Base-by-base conservation (phyloP, 257 asterid species). In the Handroanthus guayacan region DNA sequence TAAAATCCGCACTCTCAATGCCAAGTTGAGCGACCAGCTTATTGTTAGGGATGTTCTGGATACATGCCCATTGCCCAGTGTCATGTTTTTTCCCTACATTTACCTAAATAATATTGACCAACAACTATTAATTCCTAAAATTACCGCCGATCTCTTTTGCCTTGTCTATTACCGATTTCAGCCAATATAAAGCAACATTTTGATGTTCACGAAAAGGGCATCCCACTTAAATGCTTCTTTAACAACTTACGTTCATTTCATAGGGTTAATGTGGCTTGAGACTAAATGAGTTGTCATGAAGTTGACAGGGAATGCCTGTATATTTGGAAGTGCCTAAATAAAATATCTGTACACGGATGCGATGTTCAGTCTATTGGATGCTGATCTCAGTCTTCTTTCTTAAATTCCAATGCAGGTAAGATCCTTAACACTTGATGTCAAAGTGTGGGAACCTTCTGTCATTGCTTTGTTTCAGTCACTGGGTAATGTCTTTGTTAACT, bases 401-500 rank as follows among this genome's bases (percentile, higher is more conserved):
- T 64, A 38, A 62, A 62, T 82, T 70, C n/a, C 36, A 62, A 50
- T 84, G 84, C 85, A 93, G 98, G 96, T 93, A 61, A 88, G 98
- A 84, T 93, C 98, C 52, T 86, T 93, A 76, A 85, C 87, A 48
- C 96, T 93, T 60, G 97, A 93, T 79, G 98, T 93, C 77, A 91
- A 88, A 87, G 97, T 87, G 66, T 93, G 98, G 98, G 98, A 87
- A 81, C 92, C 94, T 81, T 88, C 97, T 55, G 88, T 91, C 82
- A 87, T 93, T 78, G 69, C 81, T 14, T 71, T 93, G 84, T 93
- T 93, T 83, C 93, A 91, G 81, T 90, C 98, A 51, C 78, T 93
- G 81, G 98, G 96, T 44, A 93, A 93, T 79, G 86, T 83, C 76
- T 93, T 80, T 79, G 91, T 87, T 72, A 91, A 93, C 87, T 89